Evolutionary conservation across 1,284 basidiomycete species (phyloP).

Genomic region (Fomitopsis pinicola): DNA sequence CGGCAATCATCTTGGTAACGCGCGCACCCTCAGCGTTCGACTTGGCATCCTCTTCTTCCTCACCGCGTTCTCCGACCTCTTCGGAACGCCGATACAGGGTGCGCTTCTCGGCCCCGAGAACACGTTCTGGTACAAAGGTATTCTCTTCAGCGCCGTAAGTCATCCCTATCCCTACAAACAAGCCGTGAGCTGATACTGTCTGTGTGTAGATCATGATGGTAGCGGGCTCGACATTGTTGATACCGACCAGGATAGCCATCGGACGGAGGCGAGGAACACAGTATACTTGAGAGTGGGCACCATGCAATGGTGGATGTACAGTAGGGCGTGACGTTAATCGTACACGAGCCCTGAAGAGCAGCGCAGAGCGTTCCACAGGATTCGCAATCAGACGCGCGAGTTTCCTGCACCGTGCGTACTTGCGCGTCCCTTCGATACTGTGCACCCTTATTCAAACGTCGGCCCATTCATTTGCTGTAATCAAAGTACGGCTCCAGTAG

Average conservation of each 20-base stretch:
- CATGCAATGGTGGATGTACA: too few relatives aligned
- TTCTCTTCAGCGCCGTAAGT: neutral
- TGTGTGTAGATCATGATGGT: neutral
- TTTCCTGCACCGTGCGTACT: too few relatives aligned
- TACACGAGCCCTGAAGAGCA: too few relatives aligned
- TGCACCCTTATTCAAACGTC: too few relatives aligned
- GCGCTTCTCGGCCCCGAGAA: neutral
- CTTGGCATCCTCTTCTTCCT: neutral
- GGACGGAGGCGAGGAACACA: neutral
- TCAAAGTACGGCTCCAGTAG: slow-evolving; percentile 7
- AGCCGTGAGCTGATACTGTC: neutral
- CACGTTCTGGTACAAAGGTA: neutral
- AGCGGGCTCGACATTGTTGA: neutral
- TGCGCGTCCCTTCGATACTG: too few relatives aligned
- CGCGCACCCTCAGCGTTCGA: neutral
- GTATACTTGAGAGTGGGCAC: neutral
- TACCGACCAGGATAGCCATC: neutral
- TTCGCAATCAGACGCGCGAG: too few relatives aligned
- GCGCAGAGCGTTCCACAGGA: too few relatives aligned
- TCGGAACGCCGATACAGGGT: neutral
- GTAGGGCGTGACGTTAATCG: too few relatives aligned
- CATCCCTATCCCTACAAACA: neutral
- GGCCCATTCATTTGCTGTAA: neutral
- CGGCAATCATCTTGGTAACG: neutral
- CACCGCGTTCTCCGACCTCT: neutral